phyloP scores from a whole-genome alignment of 805 yeast genomes.

The Pichia nakasei region DNA sequence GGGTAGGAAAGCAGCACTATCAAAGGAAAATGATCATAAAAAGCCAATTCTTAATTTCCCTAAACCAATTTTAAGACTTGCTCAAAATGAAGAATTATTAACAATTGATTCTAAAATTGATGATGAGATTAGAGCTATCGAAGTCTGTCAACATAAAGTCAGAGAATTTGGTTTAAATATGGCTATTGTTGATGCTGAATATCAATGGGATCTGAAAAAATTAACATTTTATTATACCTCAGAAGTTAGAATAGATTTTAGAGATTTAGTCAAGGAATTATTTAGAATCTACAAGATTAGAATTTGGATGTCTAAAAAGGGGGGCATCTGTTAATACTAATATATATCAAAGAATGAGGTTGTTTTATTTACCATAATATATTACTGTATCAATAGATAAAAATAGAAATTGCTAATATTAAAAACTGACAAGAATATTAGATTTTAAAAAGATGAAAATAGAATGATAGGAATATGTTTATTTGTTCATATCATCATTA shows the following conservation, averaged over 20 bases:
- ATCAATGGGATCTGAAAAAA: constrained; percentile 78
- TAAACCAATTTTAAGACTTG: constrained; percentile 56
- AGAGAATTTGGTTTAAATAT: constrained; percentile 41
- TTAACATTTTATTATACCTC: constrained; percentile 66
- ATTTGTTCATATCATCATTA: too few relatives aligned
- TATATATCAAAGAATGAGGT: too few relatives aligned
- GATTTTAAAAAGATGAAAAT: too few relatives aligned
- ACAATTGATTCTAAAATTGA: constrained; percentile 49
- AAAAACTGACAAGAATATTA: too few relatives aligned
- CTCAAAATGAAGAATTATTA: constrained; percentile 50
- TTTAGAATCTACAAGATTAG: constrained; percentile 71
- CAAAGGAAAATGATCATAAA: constrained; percentile 6
- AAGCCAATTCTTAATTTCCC: constrained; percentile 54
- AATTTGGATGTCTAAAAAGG: constrained; percentile 67
- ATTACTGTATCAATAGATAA: too few relatives aligned
- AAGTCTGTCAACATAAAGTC: constrained; percentile 50
- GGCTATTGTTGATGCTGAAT: constrained; percentile 70
- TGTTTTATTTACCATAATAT: too few relatives aligned
- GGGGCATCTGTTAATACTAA: constrained; percentile 5
- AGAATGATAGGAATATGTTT: too few relatives aligned
- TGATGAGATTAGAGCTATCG: constrained; percentile 64
- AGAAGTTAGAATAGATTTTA: constrained; percentile 60
- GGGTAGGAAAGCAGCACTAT: constrained; percentile 60
- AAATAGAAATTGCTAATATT: too few relatives aligned
- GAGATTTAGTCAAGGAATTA: constrained; percentile 68